Base-by-base conservation (phyloP, 2,329 filamentous ascomycete genomes). In the Cladosporium sp. region DNA sequence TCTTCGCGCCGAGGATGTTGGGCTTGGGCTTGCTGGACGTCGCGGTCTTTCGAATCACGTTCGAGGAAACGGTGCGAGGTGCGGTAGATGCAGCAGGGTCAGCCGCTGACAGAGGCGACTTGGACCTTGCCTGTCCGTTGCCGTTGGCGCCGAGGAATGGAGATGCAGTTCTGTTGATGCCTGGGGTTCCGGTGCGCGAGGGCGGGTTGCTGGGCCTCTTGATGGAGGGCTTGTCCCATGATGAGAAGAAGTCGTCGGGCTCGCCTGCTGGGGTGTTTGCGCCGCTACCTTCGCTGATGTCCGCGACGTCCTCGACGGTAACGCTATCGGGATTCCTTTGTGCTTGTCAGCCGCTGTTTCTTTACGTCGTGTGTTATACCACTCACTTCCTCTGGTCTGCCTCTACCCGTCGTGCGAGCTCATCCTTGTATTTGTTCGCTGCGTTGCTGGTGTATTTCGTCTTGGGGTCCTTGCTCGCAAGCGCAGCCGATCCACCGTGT, bases 361-460 rank as follows among this genome's bases (percentile, higher is more conserved):
- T 35, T 11, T 32, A 22, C 16, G 13, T n/a, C 18, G 14, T 9
- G 43, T 9, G 8, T 32, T 38, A 31, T 43, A 28, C 8, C 28
- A 72, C 86, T 61, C 78, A 96, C 88, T 93, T 86, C 68, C 85
- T 83, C 54, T 87, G 86, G 70, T 98, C 93, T 62, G 83, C 79
- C 41, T 85, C 86, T 48, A 89, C 89, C 61, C 92, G 81, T 70
- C 85, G 83, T 75, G 92, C 92, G 54, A 98, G 78, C 71, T 97
- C 92, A 52, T 96, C 92, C 77, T 98, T 98, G 75, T 98, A 98
- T 74, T 97, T 97, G 61, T 83, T 87, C 18, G 93, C 93, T n/a
- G 87, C 87, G 65, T 83, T 87, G 59, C 89, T 96, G 50, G 88
- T 90, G 72, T 98, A 98, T 77, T 98, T 98, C 53, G 89, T 90